phyloP scores from a whole-genome alignment of 1,284 basidiomycete species.

The Marasmius sp. region DNA sequence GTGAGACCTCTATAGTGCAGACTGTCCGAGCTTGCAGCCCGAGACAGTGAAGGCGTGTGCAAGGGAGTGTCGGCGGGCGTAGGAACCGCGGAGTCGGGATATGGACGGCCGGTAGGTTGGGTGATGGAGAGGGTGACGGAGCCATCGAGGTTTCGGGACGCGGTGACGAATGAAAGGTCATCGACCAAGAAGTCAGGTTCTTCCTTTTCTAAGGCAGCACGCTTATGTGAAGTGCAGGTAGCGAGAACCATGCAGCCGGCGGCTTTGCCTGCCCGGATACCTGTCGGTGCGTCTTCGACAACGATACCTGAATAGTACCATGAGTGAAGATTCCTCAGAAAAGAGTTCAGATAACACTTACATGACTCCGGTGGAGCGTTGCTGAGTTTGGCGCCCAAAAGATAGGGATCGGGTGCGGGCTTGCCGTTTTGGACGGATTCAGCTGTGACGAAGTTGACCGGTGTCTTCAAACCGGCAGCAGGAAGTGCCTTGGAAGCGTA shows the following conservation, averaged over 20 bases:
- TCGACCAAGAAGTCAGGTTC: constrained; percentile 14
- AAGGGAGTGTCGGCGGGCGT: constrained; percentile 17
- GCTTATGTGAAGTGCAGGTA: constrained; percentile 46
- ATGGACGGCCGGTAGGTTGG: constrained; percentile 15
- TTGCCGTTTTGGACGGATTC: constrained; percentile 52
- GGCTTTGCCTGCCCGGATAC: constrained; percentile 54
- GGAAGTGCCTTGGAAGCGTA: constrained; percentile 34
- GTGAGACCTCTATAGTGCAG: constrained; percentile 3
- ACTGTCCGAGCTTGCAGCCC: constrained; percentile 6
- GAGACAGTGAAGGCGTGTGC: constrained; percentile 15
- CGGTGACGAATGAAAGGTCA: constrained; percentile 16
- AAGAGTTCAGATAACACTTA: constrained; percentile 5
- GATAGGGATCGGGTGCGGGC: constrained; percentile 66
- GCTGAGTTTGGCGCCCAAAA: constrained; percentile 42
- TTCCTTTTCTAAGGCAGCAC: constrained; percentile 13
- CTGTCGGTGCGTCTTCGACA: constrained; percentile 64
- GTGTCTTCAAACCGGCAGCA: constrained; percentile 32
- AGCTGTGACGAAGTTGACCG: constrained; percentile 49
- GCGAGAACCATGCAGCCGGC: constrained; percentile 59
- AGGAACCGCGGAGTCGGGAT: constrained; percentile 11
- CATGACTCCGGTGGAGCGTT: constrained; percentile 38
- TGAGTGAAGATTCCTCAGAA: not conserved
- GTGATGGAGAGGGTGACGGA: constrained; percentile 14
- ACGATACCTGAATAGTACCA: constrained; percentile 41
- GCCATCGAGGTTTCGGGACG: constrained; percentile 15